Evolutionary conservation across 352 stramenopile genomes (phyloP).

Genomic region (Pythium guiyangense): DNA sequence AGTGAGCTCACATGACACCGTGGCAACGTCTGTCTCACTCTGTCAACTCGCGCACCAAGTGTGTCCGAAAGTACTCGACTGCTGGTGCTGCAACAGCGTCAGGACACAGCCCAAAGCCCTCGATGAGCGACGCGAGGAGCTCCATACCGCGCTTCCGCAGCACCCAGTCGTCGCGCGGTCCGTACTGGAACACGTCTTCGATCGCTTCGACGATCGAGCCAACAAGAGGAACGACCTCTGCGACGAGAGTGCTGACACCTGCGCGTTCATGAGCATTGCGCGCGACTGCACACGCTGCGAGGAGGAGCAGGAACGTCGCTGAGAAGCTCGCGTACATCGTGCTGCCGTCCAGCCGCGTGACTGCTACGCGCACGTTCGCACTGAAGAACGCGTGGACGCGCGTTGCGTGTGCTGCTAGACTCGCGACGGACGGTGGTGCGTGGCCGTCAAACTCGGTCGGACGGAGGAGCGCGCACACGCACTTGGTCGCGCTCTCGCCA

Average conservation of each 20-base stretch:
- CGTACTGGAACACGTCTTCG: slow-evolving; percentile 51
- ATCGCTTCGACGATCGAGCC: slow-evolving; percentile 48
- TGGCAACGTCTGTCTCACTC: background rate
- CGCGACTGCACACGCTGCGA: slow-evolving; percentile 29
- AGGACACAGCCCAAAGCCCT: slow-evolving; percentile 33
- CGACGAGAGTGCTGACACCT: slow-evolving; percentile 17
- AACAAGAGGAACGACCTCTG: slow-evolving; percentile 31
- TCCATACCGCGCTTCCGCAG: slow-evolving; percentile 49
- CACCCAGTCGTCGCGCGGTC: slow-evolving; percentile 45
- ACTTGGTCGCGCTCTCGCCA: slow-evolving; percentile 42
- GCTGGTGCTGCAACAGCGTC: slow-evolving; percentile 12
- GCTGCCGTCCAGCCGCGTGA: slow-evolving; percentile 46
- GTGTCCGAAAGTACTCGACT: slow-evolving; percentile 22
- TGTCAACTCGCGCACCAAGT: slow-evolving; percentile 19
- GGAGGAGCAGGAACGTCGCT: slow-evolving; percentile 39
- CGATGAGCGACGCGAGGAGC: slow-evolving; percentile 40
- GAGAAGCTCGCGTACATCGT: slow-evolving; percentile 39
- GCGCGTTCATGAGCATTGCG: slow-evolving; percentile 22
- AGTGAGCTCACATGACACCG: background rate
- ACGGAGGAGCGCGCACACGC: slow-evolving; percentile 36
- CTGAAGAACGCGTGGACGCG: slow-evolving; percentile 35
- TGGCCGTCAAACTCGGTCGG: slow-evolving; percentile 55
- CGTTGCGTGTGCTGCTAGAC: slow-evolving; percentile 23
- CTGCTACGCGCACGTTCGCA: slow-evolving; percentile 24
- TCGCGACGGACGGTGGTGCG: slow-evolving; percentile 20